Evolutionary conservation across 495 filamentous ascomycete genomes (phyloP).

Genomic region (Penicillium simplicissimum): DNA sequence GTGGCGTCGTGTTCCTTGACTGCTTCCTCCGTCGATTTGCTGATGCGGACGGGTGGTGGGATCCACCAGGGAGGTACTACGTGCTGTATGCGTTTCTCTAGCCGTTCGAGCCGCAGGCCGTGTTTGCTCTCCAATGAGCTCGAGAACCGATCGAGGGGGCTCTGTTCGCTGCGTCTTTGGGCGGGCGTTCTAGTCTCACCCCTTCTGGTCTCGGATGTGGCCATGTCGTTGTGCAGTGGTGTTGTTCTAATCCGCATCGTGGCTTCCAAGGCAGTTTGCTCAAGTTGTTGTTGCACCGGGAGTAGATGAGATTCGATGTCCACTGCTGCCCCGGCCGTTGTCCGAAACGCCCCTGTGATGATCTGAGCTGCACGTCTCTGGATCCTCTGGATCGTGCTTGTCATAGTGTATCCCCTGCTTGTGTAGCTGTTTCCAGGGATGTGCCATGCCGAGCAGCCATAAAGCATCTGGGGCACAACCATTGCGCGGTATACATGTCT

Average conservation of each 20-base stretch:
- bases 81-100: no score
- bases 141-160: slow-evolving; percentile 9
- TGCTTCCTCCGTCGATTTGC: slow-evolving; percentile 8
- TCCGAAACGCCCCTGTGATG: slow-evolving; percentile 14
- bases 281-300: slow-evolving; percentile 15
- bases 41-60: slow-evolving; percentile 6
- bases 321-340: slow-evolving; percentile 12
- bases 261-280: slow-evolving; percentile 12
- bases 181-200: no score
- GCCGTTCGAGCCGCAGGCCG: no score
- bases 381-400: slow-evolving; percentile 7
- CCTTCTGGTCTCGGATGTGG: slow-evolving; percentile 10
- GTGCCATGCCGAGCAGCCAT: slow-evolving; percentile 8
- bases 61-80: slow-evolving; percentile 6
- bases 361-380: slow-evolving; percentile 15
- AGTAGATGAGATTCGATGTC: slow-evolving; percentile 12
- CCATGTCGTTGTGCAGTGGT: slow-evolving; percentile 6
- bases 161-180: slow-evolving; percentile 7
- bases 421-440: slow-evolving; percentile 6
- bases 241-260: slow-evolving; percentile 11
- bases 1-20: slow-evolving; percentile 6
- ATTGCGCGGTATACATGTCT: neutral
- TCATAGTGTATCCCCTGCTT: slow-evolving; percentile 4
- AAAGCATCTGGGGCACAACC: slow-evolving; percentile 4
- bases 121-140: neutral